phyloP scores from a whole-genome alignment of 495 filamentous ascomycete species.

The Diplogelasinospora grovesii region DNA sequence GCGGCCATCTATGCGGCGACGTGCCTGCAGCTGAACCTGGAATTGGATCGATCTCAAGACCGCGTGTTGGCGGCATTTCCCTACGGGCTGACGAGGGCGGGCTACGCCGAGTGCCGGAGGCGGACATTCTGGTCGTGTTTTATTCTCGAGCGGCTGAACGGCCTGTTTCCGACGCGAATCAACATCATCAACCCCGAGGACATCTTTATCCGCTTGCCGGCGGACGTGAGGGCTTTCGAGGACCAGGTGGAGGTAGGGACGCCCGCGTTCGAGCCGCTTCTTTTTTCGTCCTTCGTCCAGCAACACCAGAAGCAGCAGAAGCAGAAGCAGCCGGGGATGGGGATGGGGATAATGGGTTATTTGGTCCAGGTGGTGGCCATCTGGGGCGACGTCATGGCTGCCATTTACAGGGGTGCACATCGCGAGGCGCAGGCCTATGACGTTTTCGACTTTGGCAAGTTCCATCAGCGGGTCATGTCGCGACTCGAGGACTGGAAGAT shows the following conservation, averaged over 20 bases:
- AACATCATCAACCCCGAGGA: constrained; percentile 46
- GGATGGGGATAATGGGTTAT: constrained; percentile 51
- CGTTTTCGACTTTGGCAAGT: constrained; percentile 36
- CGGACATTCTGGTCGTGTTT: constrained; percentile 64
- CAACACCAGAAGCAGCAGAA: too few species aligned
- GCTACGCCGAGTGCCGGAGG: constrained; percentile 57
- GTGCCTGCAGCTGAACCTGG: constrained; percentile 53
- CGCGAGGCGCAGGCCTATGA: constrained; percentile 35
- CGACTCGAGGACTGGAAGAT: constrained; percentile 46
- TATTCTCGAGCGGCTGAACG: constrained; percentile 55
- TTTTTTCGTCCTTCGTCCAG: constrained; percentile 18
- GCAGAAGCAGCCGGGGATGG: too few species aligned
- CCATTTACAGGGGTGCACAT: constrained; percentile 49
- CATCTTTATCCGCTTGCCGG: constrained; percentile 57
- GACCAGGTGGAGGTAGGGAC: constrained; percentile 43
- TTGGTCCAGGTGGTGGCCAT: constrained; percentile 54
- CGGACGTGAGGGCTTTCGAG: constrained; percentile 52
- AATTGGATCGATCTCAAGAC: constrained; percentile 47
- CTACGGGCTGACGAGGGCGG: constrained; percentile 51
- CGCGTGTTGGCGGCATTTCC: constrained; percentile 39
- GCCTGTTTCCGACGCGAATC: constrained; percentile 44
- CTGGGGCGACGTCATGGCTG: constrained; percentile 57
- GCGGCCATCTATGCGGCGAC: constrained; percentile 51
- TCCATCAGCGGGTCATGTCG: constrained; percentile 41
- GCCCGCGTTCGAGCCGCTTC: constrained; percentile 50